Evolutionary conservation across 345 rosid genomes (phyloP), one percentile per base, ranked within the genome.

Genomic region (Aurinia saxatilis): DNA sequence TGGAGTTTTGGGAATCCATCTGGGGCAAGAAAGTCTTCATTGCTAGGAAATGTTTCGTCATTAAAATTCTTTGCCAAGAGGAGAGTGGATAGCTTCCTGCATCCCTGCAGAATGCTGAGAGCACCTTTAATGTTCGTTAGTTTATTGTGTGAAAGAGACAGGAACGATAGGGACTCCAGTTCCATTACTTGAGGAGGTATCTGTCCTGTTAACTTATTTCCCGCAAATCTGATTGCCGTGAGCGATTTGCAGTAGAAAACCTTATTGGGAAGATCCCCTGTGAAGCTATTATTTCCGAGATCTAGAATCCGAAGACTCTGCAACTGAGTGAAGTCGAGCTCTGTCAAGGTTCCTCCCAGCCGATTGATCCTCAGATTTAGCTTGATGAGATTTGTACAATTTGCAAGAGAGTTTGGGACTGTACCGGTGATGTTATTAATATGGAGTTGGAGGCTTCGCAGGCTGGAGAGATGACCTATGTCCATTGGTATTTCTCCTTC

Each of bases 231-330:
- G 16, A 91, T 65, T 0, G 93, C 98, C 19, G 78, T 76, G 5
- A 91, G 73, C 2, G 81, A 67, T 41, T 70, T 82, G 79, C 96
- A 87, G 16, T 81, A 77, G 73, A 61, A 81, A 59, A 91, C 80
- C 63, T 63, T 87, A 9, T 11, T 2, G 4, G 93, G 96, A 68
- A 91, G 47, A 55, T 52, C 71, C 66, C 98, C 96, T 4, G 69
- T 75, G 60, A 90, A 90, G 59, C 70, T 75, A 61, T 90, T 90
- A 76, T 83, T 78, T 9, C 97, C 90, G 8, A 90, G 95, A 64
- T 90, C 97, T 17, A 90, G 84, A 47, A 74, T 71, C 46, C 69
- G 71, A 35, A 87, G 90, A 18, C 65, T 53, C 48, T 5, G 51
- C 10, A 90, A 70, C 3, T 52, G 63, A 21, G 97, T 80, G 84